A percentile compares a stretch with the other conserved stretches of the same genome.
phyloP scores from a whole-genome alignment of 768 basidiomycete genomes.

The Gyrodon lividus region DNA sequence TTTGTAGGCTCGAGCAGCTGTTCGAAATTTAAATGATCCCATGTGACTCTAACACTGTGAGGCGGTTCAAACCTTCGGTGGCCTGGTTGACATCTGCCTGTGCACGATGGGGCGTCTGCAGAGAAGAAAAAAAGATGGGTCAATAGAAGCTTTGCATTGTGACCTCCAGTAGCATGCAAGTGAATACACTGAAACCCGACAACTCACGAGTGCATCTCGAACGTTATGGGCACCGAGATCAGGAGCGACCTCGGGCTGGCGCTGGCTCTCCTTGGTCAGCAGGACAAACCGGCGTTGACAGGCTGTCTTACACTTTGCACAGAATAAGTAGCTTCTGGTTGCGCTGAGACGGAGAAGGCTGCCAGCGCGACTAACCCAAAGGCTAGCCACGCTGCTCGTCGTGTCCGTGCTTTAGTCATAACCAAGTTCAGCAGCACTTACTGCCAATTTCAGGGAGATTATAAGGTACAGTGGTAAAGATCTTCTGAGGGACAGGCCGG shows the following conservation, averaged over 20 bases:
- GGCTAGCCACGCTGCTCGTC: slow-evolving; percentile 58
- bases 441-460: not conserved
- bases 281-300: not conserved
- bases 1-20: slow-evolving; percentile 74
- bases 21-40: slow-evolving; percentile 2
- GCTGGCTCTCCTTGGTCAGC: not conserved
- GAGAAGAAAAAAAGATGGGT: slow-evolving; percentile 1
- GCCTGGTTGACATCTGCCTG: slow-evolving; percentile 39
- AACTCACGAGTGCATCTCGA: slow-evolving; percentile 17
- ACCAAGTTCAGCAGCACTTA: not conserved
- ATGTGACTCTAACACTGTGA: not conserved
- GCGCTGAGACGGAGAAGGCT: slow-evolving; percentile 45
- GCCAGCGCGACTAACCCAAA: slow-evolving; percentile 57
- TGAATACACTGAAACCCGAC: not conserved
- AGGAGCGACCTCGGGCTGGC: slow-evolving; percentile 12
- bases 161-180: not conserved
- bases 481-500: not conserved
- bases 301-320: slow-evolving; percentile 16
- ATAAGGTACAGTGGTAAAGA: not conserved
- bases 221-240: slow-evolving; percentile 2
- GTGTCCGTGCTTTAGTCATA: slow-evolving; percentile 26
- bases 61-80: slow-evolving; percentile 46
- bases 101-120: slow-evolving; percentile 13
- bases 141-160: not conserved
- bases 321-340: slow-evolving; percentile 19